Percentiles rank a stretch among this genome's conserved stretches.
Evolutionary conservation across 768 basidiomycete genomes (phyloP).

Genomic region (Leccinum uliginosum): DNA sequence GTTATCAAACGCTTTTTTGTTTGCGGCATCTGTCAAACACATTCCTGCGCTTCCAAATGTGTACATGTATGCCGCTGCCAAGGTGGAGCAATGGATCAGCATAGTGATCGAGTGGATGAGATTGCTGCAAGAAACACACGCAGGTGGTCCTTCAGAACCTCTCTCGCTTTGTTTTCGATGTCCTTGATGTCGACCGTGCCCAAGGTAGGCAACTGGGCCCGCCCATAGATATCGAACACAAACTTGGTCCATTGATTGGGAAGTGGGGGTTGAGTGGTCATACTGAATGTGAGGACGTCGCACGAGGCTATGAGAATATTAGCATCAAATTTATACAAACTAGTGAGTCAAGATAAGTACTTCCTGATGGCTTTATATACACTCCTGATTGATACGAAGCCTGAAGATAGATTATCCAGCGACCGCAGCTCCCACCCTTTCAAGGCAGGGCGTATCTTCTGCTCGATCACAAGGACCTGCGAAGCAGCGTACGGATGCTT

Average conservation of each 20-base stretch:
- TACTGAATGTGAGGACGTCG: not conserved
- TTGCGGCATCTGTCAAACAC: constrained; percentile 60
- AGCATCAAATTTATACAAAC: not conserved
- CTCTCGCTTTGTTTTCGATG: constrained; percentile 63
- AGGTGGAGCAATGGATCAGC: not conserved
- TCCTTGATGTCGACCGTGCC: constrained; percentile 60
- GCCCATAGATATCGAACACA: constrained; percentile 18
- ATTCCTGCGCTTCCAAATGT: constrained; percentile 75
- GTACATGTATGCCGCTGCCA: constrained; percentile 66
- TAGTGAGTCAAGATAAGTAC: too few relatives aligned
- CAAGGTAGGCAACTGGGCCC: constrained; percentile 27
- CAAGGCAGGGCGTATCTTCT: too few relatives aligned
- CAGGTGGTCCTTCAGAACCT: constrained; percentile 53
- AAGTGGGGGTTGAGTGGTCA: constrained; percentile 17
- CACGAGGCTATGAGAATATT: not conserved
- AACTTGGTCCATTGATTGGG: constrained; percentile 28
- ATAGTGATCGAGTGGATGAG: not conserved
- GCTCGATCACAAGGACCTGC: too few relatives aligned
- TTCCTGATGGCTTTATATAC: too few relatives aligned
- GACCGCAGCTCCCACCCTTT: not conserved
- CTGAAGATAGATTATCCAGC: not conserved
- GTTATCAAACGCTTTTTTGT: constrained; percentile 57
- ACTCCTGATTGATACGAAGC: not conserved
- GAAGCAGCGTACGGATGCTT: not conserved
- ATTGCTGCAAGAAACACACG: constrained; percentile 34